Base-by-base conservation (phyloP, 345 rosid genomes). In the Physaria fendleri region DNA sequence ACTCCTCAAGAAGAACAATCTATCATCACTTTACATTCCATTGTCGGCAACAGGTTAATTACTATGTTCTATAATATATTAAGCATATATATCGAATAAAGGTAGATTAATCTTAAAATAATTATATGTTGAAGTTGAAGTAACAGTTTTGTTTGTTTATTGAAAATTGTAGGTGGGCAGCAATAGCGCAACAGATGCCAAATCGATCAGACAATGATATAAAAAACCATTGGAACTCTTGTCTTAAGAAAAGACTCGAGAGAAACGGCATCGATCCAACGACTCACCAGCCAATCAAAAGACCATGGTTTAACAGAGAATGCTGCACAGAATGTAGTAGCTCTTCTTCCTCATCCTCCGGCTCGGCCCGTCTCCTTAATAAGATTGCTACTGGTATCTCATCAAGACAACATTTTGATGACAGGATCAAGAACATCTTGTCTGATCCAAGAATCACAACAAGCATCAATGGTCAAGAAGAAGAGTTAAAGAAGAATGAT, bases 211-310 rank as follows among this genome's bases (percentile, higher is more conserved):
- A 71, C 61, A 71, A 58, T 24, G 75, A 64, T 43, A 64, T 64
- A 23, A 71, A 71, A 50, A 71, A 71, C 47, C 69, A 54, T 39
- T 69, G 74, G 74, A 61, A 69, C 49, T 61, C 68, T 6, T 62
- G 69, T 38, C 70, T 71, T 12, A 71, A 51, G 50, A 70, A 70
- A 64, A 33, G 69, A 42, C 75, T 56, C n/a, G 40, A 27, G 32
- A 53, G 58, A 64, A 49, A 43, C 5, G 71, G 71, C 1, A 45
- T 65, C 32, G 56, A 65, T 18, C 71, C 71, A 15, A 28, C 45
- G n/a, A 65, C 64, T 8, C 71, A 65, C 22, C 6, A 46, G 48
- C 71, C 71, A 1, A 10, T 52, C 8, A n/a, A 59, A 32, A 32
- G 32, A 14, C 3, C 15, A 6, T 30, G 14, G 13, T 42, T 33